Evolutionary conservation across 371 early-diverging fungal genomes (phyloP).

Genomic region (Gilbertella persicaria): DNA sequence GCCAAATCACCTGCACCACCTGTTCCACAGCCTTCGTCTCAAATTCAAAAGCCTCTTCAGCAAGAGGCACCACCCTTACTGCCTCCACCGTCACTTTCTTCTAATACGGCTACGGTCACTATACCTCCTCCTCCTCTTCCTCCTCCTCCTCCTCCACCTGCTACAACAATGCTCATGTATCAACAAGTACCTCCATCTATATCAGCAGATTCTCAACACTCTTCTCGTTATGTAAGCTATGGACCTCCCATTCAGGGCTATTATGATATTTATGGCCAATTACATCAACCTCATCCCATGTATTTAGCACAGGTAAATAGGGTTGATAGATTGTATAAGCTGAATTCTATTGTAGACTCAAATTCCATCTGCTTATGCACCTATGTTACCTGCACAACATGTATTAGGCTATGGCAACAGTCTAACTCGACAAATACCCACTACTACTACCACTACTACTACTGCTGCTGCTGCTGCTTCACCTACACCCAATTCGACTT

Average conservation of each 20-base stretch:
- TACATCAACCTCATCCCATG: slow-evolving; percentile 31
- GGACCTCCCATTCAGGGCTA: slow-evolving; percentile 8
- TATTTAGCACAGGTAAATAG: slow-evolving; percentile 37
- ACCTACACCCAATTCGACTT: neutral
- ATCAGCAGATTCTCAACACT: neutral
- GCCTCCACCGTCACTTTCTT: neutral
- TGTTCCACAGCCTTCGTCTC: slow-evolving; percentile 4
- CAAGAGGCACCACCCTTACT: neutral
- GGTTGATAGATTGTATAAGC: neutral
- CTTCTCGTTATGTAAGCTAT: slow-evolving; percentile 7
- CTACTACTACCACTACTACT: neutral
- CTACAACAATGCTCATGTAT: slow-evolving; percentile 6
- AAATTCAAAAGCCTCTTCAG: slow-evolving; percentile 2
- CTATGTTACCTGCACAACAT: neutral
- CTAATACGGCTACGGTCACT: neutral
- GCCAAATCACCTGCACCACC: neutral
- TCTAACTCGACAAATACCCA: neutral
- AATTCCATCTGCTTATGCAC: slow-evolving; percentile 4
- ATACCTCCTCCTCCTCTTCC: slow-evolving; percentile 1
- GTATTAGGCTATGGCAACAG: neutral
- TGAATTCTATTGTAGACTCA: slow-evolving; percentile 1
- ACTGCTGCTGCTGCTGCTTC: neutral
- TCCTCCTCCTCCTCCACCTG: slow-evolving; percentile 4
- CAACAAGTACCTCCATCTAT: neutral
- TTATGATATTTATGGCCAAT: slow-evolving; percentile 18